Evolutionary conservation across 495 filamentous ascomycete genomes (phyloP).

Genomic region (Chaetomium cochliodes): DNA sequence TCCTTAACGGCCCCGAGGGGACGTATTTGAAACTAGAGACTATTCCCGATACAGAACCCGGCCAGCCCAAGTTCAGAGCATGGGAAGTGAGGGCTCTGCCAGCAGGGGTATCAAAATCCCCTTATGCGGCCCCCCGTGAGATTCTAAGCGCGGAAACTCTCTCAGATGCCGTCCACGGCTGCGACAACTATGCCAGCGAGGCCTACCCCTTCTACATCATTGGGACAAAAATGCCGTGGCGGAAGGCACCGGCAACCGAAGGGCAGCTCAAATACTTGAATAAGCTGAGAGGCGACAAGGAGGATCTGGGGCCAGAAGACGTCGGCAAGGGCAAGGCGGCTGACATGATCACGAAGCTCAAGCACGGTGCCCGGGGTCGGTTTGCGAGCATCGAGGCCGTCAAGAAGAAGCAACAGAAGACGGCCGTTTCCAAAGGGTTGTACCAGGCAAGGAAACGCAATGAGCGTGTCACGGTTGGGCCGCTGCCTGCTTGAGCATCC

Average conservation of each 20-base stretch:
- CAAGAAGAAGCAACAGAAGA: conserved; percentile 47
- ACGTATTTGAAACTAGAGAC: conserved; percentile 64
- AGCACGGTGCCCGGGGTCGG: conserved; percentile 72
- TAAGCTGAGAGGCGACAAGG: conserved; percentile 54
- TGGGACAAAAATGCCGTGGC: conserved; percentile 61
- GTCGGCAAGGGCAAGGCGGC: conserved; percentile 78
- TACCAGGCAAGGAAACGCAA: conserved; percentile 44
- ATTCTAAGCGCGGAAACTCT: conserved; percentile 62
- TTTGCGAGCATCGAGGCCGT: conserved; percentile 56
- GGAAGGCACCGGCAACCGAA: conserved; percentile 60
- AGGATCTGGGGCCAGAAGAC: conserved; percentile 52
- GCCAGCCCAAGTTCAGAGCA: conserved; percentile 32
- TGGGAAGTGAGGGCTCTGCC: conserved; percentile 44
- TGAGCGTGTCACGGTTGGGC: conserved; percentile 66
- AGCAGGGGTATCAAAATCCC: conserved; percentile 43
- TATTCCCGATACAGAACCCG: conserved; percentile 21
- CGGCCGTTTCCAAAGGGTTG: conserved; percentile 42
- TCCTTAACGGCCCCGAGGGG: conserved; percentile 59
- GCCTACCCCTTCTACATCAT: conserved; percentile 63
- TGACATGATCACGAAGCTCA: conserved; percentile 92
- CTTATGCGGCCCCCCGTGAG: conserved; percentile 63
- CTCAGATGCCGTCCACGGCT: conserved; percentile 71
- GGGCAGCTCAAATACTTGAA: conserved; percentile 74
- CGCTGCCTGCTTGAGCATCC: conserved; percentile 32
- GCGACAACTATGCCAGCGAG: conserved; percentile 72